These are phyloP conservation scores for Waitea zeae DNA, from an alignment of 1,284 basidiomycete species.

Conservation along the genomic window DNA sequence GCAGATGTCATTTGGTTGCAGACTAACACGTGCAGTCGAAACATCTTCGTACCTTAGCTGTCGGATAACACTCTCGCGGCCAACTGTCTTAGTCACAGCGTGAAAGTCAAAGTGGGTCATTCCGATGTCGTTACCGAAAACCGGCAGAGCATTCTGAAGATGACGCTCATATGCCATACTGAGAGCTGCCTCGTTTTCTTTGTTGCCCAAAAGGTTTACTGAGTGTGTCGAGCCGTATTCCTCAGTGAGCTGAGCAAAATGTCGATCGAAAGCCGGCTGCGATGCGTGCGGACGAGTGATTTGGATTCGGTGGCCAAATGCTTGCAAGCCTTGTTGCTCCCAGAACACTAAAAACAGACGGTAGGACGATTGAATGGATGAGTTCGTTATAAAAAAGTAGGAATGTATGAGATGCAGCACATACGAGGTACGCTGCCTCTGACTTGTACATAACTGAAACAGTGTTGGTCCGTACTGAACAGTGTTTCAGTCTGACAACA, in stretches of 20 bases:
- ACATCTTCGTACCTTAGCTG: conserved; percentile 52
- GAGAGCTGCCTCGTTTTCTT: conserved; percentile 83
- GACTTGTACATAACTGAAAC: conserved; percentile 83
- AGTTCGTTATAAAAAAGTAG: conserved; percentile 7
- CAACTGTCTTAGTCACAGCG: conserved; percentile 60
- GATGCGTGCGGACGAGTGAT: conserved; percentile 92
- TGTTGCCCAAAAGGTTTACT: conserved; percentile 78
- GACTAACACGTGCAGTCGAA: conserved; percentile 4
- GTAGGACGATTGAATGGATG: conserved; percentile 6
- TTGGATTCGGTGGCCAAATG: conserved; percentile 81
- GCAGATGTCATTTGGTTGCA: conserved; percentile 3
- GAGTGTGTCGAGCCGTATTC: conserved; percentile 71
- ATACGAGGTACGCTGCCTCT: conserved; percentile 85
- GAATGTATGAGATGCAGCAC: too few relatives aligned
- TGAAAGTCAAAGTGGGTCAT: conserved; percentile 96
- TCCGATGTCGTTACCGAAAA: conserved; percentile 38
- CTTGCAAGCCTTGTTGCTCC: conserved; percentile 91
- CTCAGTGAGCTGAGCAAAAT: conserved; percentile 74
- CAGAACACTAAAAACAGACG: conserved; percentile 60
- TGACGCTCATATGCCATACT: conserved; percentile 73
- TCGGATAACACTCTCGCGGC: conserved; percentile 73
- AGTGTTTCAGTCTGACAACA: conserved; percentile 70
- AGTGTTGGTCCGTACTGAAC: conserved; percentile 70
- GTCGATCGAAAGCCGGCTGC: conserved; percentile 90
- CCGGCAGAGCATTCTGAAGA: conserved; percentile 39